Conservation (phyloP, 2,329 filamentous ascomycete species). For the Beauveria rudraprayagi region DNA sequence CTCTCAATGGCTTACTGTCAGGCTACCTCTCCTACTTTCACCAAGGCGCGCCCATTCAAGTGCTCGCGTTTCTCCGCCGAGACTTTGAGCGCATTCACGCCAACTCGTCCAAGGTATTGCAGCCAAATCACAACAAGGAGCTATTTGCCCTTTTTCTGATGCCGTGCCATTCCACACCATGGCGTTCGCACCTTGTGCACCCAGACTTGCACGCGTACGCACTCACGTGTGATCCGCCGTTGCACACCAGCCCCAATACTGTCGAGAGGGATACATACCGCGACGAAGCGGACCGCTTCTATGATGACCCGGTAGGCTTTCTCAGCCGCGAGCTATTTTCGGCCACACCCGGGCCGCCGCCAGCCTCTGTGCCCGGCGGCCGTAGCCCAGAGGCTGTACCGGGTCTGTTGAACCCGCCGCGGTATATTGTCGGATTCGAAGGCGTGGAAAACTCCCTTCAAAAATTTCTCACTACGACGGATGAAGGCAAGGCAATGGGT, state of each 20-base stretch:
- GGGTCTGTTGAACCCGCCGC: constrained; percentile 30
- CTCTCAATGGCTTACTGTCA: constrained; percentile 62
- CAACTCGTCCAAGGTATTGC: constrained; percentile 14
- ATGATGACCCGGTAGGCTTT: constrained; percentile 54
- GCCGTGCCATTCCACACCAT: constrained; percentile 93
- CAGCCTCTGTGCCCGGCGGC: background rate
- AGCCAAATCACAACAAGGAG: constrained; percentile 26
- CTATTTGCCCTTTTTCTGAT: constrained; percentile 76
- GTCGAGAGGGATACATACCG: constrained; percentile 60
- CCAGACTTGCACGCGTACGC: constrained; percentile 71
- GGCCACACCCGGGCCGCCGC: background rate
- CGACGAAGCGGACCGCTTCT: constrained; percentile 90
- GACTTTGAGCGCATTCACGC: constrained; percentile 57
- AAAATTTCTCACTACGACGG: constrained; percentile 34
- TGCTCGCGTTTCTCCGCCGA: constrained; percentile 66
- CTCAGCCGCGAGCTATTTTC: constrained; percentile 44
- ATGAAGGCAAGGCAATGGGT: constrained; percentile 32
- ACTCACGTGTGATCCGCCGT: constrained; percentile 80
- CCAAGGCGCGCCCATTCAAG: constrained; percentile 69
- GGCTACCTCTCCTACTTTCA: constrained; percentile 69
- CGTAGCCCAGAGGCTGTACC: constrained; percentile 9
- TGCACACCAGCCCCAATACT: constrained; percentile 53
- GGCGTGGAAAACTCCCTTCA: constrained; percentile 42
- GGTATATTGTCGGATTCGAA: constrained; percentile 55
- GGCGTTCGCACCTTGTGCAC: constrained; percentile 80